Evolutionary conservation across 345 rosid species (phyloP), one percentile per base, ranked within the genome.

Genomic region (Sisymbrium altissimum): DNA sequence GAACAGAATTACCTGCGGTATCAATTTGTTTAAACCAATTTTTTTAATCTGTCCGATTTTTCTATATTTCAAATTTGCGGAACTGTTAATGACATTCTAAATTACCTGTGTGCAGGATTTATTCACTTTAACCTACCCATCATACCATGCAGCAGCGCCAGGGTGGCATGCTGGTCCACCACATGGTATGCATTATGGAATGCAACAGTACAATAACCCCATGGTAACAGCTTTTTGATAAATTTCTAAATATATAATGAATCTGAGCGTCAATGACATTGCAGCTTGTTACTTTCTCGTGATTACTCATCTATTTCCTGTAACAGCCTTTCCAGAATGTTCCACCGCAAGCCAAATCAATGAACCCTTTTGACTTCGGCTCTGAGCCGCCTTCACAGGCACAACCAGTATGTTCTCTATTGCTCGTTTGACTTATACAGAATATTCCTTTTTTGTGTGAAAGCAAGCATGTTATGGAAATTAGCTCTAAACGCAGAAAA

Each of bases 1-100:
- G 96, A 83, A 78, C 66, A 73, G 96, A 84, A 83, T 78, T 92
- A 79, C 93, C 99, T 60, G 85, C 48, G 90, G 98, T 95, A 88
- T 78, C 67, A 13, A 23, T 73, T 46, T 41, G 54, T 19, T 48
- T 40, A 64, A 36, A 40, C 53, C 33, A 38, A 14, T 43, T 27
- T 27, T 27, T 27, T 43, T 67, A 7, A 3, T 5, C 38, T 52
- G n/a, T 65, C 25, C 9, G 6, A 3, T 63, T 21, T 59, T 13
- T 41, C 30, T 29, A 40, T 50, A 17, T 63, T 45, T 55, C 65
- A 43, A 25, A 5, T 19, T 6, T 7, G 25, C 1, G 0, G 13
- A 25, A 23, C 3, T 41, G 71, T 71, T 19, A 10, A 60, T 72
- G 48, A 72, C 35, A 27, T 14, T 4, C 36, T 21, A 61, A 21